These are phyloP conservation scores for Macrotyloma uniflorum DNA, from an alignment of 306 rosid genomes.

Conservation along the genomic window DNA sequence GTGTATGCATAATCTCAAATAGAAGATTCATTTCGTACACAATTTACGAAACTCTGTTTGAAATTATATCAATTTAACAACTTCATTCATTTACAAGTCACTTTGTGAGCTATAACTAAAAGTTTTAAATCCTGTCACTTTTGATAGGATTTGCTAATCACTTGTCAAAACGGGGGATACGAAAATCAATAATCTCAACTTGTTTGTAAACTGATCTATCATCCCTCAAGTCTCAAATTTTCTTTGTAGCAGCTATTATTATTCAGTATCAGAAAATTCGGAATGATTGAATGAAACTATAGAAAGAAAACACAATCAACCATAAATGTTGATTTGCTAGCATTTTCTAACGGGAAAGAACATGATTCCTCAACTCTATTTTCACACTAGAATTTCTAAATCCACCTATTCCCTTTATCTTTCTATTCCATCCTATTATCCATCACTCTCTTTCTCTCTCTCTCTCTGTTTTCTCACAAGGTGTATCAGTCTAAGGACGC, in stretches of 20 bases:
- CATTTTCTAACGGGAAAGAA: neutral
- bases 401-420: neutral
- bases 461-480: neutral
- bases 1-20: neutral
- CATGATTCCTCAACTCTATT: neutral
- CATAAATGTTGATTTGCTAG: neutral
- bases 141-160: constrained; percentile 1
- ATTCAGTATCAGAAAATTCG: neutral
- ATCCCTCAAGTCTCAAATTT: neutral
- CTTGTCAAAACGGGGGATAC: neutral
- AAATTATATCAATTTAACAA: neutral
- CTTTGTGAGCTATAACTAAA: too few species aligned
- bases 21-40: neutral
- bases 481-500: neutral
- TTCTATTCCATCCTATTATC: neutral
- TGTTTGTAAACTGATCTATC: neutral
- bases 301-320: neutral
- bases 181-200: neutral
- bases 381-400: neutral
- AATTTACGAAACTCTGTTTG: neutral
- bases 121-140: too few species aligned
- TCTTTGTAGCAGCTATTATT: neutral
- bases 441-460: neutral
- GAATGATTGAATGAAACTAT: neutral
- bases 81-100: neutral